Conservation (phyloP, 1,284 basidiomycete species). For the Omphalotus olearius region DNA sequence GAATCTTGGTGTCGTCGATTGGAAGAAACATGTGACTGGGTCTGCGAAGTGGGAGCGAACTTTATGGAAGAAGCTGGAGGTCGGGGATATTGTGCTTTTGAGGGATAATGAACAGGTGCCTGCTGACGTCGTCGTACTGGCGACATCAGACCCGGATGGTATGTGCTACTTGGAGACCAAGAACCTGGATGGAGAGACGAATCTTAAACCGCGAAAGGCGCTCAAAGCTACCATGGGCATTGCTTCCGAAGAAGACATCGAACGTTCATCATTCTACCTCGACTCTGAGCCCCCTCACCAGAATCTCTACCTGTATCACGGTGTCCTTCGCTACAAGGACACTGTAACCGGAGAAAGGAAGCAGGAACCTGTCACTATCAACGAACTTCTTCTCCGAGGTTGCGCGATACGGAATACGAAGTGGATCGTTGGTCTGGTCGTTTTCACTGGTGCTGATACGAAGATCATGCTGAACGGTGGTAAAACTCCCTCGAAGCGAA, state of each 20-base stretch:
- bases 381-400: slow-evolving; percentile 90
- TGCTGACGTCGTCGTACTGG: slow-evolving; percentile 89
- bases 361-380: slow-evolving; percentile 78
- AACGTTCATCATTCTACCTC: slow-evolving; percentile 81
- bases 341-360: slow-evolving; percentile 44
- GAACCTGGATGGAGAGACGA: slow-evolving; percentile 96
- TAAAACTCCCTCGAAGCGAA: slow-evolving; percentile 87
- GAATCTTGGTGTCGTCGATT: slow-evolving; percentile 74
- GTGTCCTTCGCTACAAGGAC: slow-evolving; percentile 74
- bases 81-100: slow-evolving; percentile 91
- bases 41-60: slow-evolving; percentile 91
- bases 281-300: slow-evolving; percentile 94
- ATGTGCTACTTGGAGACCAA: slow-evolving; percentile 92
- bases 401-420: slow-evolving; percentile 90
- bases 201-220: slow-evolving; percentile 84
- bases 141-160: slow-evolving; percentile 81
- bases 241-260: slow-evolving; percentile 87
- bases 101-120: slow-evolving; percentile 95
- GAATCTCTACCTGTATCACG: slow-evolving; percentile 91
- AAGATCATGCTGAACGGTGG: slow-evolving; percentile 99
- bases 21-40: slow-evolving; percentile 62
- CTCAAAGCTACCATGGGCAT: slow-evolving; percentile 77
- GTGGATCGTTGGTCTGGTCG: slow-evolving; percentile 93
- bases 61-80: slow-evolving; percentile 97
- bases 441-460: slow-evolving; percentile 93